Base-by-base conservation (phyloP, 345 rosid species). In the Lumnitzera racemosa region DNA sequence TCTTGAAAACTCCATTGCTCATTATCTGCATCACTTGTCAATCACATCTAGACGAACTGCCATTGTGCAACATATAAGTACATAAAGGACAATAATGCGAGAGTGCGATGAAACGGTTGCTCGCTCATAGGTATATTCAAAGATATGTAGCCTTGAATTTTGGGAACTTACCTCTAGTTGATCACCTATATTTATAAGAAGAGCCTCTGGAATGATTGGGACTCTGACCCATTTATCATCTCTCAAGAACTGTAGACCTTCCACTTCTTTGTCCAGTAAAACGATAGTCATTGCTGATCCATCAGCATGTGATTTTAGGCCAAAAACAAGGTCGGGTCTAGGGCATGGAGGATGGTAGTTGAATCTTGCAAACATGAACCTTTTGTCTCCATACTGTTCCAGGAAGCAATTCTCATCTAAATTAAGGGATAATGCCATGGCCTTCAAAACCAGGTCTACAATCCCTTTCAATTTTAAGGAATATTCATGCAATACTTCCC, bases 161-260 rank as follows among this genome's bases (percentile, higher is more conserved):
- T 29, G 7, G 36, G 36, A 29, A 3, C 59, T 52, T 47, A 74
- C 65, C 72, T 67, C 68, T 6, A 46, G 49, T 66, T 67, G 74
- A 57, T 78, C 82, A 9, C 79, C 82, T 8, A 47, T 55, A 49
- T 65, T 68, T 12, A 74, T 11, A 1, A 72, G 67, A 53, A 74
- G 70, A 25, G 65, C 75, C 1, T 63, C 58, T 1, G 77, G 79
- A 52, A 65, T 17, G 62, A 65, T 58, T 3, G 81, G 71, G 60
- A 70, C 58, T 12, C 54, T 51, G 31, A 71, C 60, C 80, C 82
- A 69, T 3, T 64, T 52, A 27, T 58, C 59, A 24, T 53, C 70
- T 57, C 52, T 23, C 36, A 49, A 2, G n/a, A 7, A 49, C 41
- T 12, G 58, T 24, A 70, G 70, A 25, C 78, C 81, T 73, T 36